Percentiles rank a stretch among this genome's conserved stretches.
Evolutionary conservation across 345 rosid genomes (phyloP).

Genomic region (Lagerstroemia speciosa): DNA sequence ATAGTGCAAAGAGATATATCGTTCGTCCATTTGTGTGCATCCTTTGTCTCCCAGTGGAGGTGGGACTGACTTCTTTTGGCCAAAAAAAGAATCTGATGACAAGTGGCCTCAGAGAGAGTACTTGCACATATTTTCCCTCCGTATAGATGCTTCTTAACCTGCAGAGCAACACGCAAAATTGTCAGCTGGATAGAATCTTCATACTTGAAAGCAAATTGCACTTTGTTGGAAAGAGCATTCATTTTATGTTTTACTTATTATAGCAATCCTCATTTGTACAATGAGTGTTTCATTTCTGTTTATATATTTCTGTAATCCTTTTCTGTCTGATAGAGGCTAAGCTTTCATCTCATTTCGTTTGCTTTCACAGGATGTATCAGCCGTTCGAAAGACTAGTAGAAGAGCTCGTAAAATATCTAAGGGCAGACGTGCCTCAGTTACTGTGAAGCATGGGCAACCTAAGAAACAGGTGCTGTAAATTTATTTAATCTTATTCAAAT

Average conservation of each 20-base stretch:
- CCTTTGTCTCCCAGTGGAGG: neutral
- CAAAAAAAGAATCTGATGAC: neutral
- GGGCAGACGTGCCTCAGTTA: constrained; percentile 32
- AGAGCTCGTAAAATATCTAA: constrained; percentile 36
- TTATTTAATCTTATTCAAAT: constrained; percentile 22
- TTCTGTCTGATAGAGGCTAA: neutral
- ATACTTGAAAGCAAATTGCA: neutral
- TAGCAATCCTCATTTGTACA: neutral
- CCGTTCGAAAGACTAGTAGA: constrained; percentile 39
- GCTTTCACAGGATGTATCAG: constrained; percentile 33
- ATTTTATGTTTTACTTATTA: neutral
- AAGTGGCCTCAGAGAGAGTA: neutral
- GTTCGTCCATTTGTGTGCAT: neutral
- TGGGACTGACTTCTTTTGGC: neutral
- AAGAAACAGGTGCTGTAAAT: constrained; percentile 41
- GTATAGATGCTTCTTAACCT: neutral
- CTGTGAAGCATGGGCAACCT: constrained; percentile 47
- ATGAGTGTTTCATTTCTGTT: neutral
- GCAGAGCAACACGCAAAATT: neutral
- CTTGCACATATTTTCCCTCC: neutral
- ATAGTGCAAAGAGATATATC: too few relatives aligned
- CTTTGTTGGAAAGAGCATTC: neutral
- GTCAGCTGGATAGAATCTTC: neutral
- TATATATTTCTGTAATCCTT: neutral
- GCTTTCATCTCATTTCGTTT: constrained; percentile 1